phyloP scores from a whole-genome alignment of 805 yeast species.

The Lipomyces starkeyi region DNA sequence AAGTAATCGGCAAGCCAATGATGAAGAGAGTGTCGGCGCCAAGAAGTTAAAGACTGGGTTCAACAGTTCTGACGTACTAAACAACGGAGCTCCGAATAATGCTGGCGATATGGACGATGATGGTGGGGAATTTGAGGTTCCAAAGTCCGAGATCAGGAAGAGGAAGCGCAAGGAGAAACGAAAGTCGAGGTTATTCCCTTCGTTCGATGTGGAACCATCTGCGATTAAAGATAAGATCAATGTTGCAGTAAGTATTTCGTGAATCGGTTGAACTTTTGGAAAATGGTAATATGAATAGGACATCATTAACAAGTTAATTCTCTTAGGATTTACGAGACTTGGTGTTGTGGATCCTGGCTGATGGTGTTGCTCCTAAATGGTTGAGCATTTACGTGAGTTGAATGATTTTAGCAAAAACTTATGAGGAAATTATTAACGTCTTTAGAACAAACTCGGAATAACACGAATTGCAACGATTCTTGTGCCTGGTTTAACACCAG shows the following conservation, averaged over 20 bases:
- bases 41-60: not conserved
- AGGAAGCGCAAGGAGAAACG: conserved; percentile 40
- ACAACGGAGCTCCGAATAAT: not conserved
- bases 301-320: not conserved
- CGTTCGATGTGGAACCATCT: conserved; percentile 33
- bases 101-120: conserved; percentile 4
- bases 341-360: conserved; percentile 52
- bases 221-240: conserved; percentile 25
- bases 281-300: not conserved
- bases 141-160: conserved; percentile 22
- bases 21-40: not conserved
- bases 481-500: conserved; percentile 66
- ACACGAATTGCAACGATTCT: conserved; percentile 63
- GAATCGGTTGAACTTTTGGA: not conserved
- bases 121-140: conserved; percentile 30
- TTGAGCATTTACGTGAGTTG: conserved; percentile 48
- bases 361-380: conserved; percentile 56
- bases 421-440: conserved; percentile 9
- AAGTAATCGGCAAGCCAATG: not conserved
- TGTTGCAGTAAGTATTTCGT: conserved; percentile 38
- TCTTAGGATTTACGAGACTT: conserved; percentile 56
- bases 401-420: not conserved
- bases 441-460: conserved; percentile 53
- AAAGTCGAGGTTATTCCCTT: conserved; percentile 38
- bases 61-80: not conserved